Evolutionary conservation across 345 rosid genomes (phyloP).

Genomic region (Pelargonium nanum): DNA sequence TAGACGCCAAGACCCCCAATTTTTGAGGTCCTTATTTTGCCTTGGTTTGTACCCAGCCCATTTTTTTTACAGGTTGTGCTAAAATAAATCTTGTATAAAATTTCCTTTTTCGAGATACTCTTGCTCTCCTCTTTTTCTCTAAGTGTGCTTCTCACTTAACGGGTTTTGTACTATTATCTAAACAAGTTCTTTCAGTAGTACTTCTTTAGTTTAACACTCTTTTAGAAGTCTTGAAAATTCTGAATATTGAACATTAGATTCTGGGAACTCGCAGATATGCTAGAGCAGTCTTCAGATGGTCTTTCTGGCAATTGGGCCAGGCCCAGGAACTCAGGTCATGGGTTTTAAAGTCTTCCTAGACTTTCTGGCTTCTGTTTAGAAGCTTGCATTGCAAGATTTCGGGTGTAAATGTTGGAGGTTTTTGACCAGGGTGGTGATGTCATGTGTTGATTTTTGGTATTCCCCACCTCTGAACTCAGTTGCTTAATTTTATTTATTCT

Average conservation of each 20-base stretch:
- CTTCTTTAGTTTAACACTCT: slow-evolving; percentile 13
- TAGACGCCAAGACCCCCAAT: not conserved
- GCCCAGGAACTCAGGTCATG: slow-evolving; percentile 47
- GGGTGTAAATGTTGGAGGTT: slow-evolving; percentile 38
- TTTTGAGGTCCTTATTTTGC: not conserved
- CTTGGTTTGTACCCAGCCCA: not conserved
- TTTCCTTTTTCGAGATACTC: not conserved
- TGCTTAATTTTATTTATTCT: slow-evolving; percentile 44
- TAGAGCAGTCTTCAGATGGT: slow-evolving; percentile 61
- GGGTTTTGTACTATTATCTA: slow-evolving; percentile 7
- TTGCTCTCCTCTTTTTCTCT: not conserved
- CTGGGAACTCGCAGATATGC: slow-evolving; percentile 70
- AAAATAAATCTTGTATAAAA: not conserved
- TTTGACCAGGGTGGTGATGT: slow-evolving; percentile 34
- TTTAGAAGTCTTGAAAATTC: slow-evolving; percentile 20
- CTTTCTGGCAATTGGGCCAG: slow-evolving; percentile 61
- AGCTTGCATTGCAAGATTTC: slow-evolving; percentile 41
- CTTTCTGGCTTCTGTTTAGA: slow-evolving; percentile 25
- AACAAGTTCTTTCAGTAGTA: slow-evolving; percentile 7
- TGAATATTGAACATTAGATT: slow-evolving; percentile 54
- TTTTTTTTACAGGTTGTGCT: not conserved
- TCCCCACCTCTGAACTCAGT: slow-evolving; percentile 25
- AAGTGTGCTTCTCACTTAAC: slow-evolving; percentile 3
- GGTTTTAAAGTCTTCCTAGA: slow-evolving; percentile 36
- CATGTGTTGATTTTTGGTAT: slow-evolving; percentile 26